Evolutionary conservation across 169 alveolate genomes (phyloP), one percentile per base, ranked within the genome.

Genomic region (Cryptosporidium xiaoi): DNA sequence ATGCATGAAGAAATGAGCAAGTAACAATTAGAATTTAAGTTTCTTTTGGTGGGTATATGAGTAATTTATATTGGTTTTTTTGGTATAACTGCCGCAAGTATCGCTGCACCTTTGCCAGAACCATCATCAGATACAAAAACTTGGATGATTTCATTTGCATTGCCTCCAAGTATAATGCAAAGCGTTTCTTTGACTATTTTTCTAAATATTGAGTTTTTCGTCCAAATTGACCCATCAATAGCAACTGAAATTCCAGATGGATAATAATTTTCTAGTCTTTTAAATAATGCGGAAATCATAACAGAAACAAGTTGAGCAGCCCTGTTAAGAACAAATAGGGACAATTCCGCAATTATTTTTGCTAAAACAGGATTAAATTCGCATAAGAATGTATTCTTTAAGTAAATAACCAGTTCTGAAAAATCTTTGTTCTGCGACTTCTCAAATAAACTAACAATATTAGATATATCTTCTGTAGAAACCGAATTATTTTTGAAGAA

Each of bases 71-170:
- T 67, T 24, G 27, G 64, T 12, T 10, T 67, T 15, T 50, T 5
- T 8, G 12, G 12, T 0, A 55, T 36, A 20, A 56, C 48, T 27
- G 62, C 44, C 31, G 60, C 84, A 55, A 71, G 68, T 36, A 71
- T 31, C 7, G 84, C 84, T 24, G 84, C 84, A 55, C 84, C 84
- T 71, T 62, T 71, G 53, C 84, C 84, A 58, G 84, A 71, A 2
- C 84, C 84, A 40, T 71, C 84, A 13, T 55, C 84, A 51, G 84
- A 51, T 13, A 53, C 84, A 55, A 53, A 71, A 71, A 71, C 53
- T n/a, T 55, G 69, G 13, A 71, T 18, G 16, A 44, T n/a, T 8
- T 29, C 56, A 12, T 18, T n/a, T 31, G 24, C 33, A 20, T 66
- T 55, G n/a, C 51, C 46, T 55, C 62, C 69, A 58, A 58, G 62